Evolutionary conservation across 345 rosid genomes (phyloP).

Genomic region (Moricandia moricandioides): DNA sequence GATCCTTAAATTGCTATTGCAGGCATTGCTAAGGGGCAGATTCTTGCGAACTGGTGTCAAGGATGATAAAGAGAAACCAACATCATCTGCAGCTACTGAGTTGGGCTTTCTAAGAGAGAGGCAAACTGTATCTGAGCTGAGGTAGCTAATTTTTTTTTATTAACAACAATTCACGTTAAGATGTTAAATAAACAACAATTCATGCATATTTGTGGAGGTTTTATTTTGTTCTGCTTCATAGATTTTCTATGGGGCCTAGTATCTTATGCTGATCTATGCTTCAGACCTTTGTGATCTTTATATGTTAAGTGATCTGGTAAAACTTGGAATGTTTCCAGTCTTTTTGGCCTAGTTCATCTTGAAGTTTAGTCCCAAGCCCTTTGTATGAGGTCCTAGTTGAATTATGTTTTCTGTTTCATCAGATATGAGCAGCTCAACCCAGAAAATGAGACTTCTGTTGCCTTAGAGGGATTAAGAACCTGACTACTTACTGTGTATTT

Average conservation of each 20-base stretch:
- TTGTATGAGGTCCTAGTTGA: conserved; percentile 2
- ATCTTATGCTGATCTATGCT: not conserved
- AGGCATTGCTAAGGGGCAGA: conserved; percentile 92
- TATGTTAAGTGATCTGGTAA: not conserved
- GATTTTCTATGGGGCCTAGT: not conserved
- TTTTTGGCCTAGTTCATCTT: conserved; percentile 7
- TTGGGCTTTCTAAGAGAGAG: conserved; percentile 85
- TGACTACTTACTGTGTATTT: conserved; percentile 10
- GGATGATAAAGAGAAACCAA: conserved; percentile 50
- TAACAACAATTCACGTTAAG: not conserved
- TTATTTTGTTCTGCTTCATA: not conserved
- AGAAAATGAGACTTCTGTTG: not conserved
- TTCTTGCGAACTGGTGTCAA: conserved; percentile 79
- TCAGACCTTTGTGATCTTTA: not conserved
- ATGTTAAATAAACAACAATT: too few species aligned
- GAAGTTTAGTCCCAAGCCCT: not conserved
- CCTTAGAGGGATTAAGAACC: not conserved
- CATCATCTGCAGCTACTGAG: conserved; percentile 74
- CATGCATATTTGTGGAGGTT: not conserved
- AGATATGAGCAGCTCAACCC: not conserved
- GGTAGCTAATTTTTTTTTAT: conserved; percentile 43
- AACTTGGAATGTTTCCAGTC: not conserved
- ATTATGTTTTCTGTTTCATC: not conserved
- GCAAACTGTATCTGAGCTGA: conserved; percentile 87
- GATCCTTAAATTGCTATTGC: conserved; percentile 30